Base-by-base conservation (phyloP, 768 basidiomycete species). In the Mycena latifolia region DNA sequence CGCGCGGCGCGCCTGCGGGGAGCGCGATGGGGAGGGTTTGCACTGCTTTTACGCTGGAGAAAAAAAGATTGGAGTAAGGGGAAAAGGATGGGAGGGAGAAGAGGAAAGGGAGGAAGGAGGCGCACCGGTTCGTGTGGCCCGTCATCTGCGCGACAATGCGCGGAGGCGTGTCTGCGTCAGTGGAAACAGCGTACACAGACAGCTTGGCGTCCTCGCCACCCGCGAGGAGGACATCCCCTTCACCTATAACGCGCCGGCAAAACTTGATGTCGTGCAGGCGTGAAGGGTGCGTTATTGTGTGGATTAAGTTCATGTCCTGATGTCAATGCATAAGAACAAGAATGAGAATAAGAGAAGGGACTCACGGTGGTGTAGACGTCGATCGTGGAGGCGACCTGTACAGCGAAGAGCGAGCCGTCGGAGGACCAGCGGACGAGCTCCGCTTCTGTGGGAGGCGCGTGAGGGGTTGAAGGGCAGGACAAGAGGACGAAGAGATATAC, bases 131-230 rank as follows among this genome's bases (percentile, higher is more conserved):
- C 17, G 82, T 78, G 74, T 98, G 97, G 0, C 98, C 97, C 0
- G 87, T 76, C 78, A 96, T 80, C 61, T 88, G 80, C 7, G 92
- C 93, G 28, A 93, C 79, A n/a, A 94, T 77, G 9, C 73, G 81
- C 1, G 92, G 92, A 2, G 80, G 58, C 7, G 72, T 74, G 10
- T 82, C 76, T 3, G 77, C 75, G 60, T 88, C 84, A 17, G 79
- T 73, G 5, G 83, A 81, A 31, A 93, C 67, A 52, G 86, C 84
- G 78, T 96, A 98, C 12, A 96, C 79, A 2, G 95, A 87, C 2
- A 94, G 81, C 72, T 93, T 93, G 70, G 92, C 95, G 75, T 98
- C 95, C 78, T 99, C 98, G 7, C 92, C 95, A 3, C 88, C 93
- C 9, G 90, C 93, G 55, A 97, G 82, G 9, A 98, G 80, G 33